Evolutionary conservation across 371 early-diverging fungal genomes (phyloP), one percentile per base, ranked within the genome.

Genomic region (Syncephalastrum monosporum): DNA sequence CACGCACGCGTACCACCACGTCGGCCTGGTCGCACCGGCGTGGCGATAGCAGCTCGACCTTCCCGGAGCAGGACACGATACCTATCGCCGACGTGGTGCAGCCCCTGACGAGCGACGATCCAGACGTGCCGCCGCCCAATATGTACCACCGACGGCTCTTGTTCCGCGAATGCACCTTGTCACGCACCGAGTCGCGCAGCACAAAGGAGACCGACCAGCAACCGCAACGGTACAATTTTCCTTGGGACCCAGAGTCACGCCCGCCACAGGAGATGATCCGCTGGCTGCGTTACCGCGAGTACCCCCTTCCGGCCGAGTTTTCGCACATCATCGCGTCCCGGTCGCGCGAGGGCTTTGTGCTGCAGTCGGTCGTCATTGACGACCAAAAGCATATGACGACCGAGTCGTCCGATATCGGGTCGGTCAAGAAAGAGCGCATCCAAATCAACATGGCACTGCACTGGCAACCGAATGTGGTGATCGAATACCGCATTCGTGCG

Each of bases 401-500:
- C 3, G 69, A 69, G 10, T 48, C 64, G 5, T 64, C 64, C 0
- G 65, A 71, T 55, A 48, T 65, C 10, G 59, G 64, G 3, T 19
- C 68, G 3, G 54, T 72, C 4, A 65, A 60, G n/a, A 77, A 77
- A 43, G 85, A 85, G 53, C 83, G 85, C 46, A 77, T 91, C 7
- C 84, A 85, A 45, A 76, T 93, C 27, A 78, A 77, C 42, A 72
- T 95, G 69, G 75, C 79, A 21, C 61, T 92, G 63, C 83, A 84
- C 4, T 95, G 95, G 95, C 87, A 92, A 23, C 92, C 93, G 1
- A 90, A 93, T 61, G 87, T 96, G 25, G 89, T 88, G 0, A 85
- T 97, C 24, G 87, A 91, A 29, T 96, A 96, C 73, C 83, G 88
- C 43, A 87, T 96, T 55, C 64, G 71, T 10, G 79, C 77, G 4